Percentiles rank a stretch among this genome's conserved stretches.
Evolutionary conservation across 495 filamentous ascomycete species (phyloP).

Genomic region (Umbilicaria muhlenbergii): DNA sequence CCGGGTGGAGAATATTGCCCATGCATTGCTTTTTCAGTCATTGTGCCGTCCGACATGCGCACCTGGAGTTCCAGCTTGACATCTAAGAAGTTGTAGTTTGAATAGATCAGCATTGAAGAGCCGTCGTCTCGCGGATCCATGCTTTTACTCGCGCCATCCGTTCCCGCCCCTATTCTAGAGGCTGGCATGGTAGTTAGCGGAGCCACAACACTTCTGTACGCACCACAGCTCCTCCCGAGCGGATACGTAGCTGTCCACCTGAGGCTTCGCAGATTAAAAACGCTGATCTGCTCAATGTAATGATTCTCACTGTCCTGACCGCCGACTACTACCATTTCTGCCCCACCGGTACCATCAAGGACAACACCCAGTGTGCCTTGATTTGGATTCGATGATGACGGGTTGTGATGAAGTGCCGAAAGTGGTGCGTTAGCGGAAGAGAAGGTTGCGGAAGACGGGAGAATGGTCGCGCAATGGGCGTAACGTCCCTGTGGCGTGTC

Average conservation of each 20-base stretch:
- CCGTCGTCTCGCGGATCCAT: constrained; percentile 21
- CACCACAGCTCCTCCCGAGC: constrained; percentile 81
- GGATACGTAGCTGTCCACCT: constrained; percentile 84
- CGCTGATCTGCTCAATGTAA: constrained; percentile 96
- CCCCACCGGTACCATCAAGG: constrained; percentile 79
- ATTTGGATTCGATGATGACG: constrained; percentile 59
- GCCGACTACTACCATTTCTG: constrained; percentile 94
- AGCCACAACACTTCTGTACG: constrained; percentile 88
- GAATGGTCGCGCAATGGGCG: constrained; percentile 87
- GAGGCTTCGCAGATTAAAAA: constrained; percentile 91
- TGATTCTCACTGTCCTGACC: constrained; percentile 96
- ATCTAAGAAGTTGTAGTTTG: constrained; percentile 96
- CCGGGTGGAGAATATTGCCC: constrained; percentile 78
- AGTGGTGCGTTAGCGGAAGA: constrained; percentile 67
- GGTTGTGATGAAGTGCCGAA: constrained; percentile 80
- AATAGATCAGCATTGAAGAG: constrained; percentile 91
- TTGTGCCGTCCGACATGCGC: constrained; percentile 63
- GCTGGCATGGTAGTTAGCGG: constrained; percentile 56
- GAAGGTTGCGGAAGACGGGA: constrained; percentile 76
- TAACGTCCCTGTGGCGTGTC: constrained; percentile 89
- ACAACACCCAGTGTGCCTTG: constrained; percentile 73
- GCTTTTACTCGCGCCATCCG: constrained; percentile 22
- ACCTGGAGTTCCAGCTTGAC: constrained; percentile 93
- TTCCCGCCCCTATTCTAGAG: constrained; percentile 50
- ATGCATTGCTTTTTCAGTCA: constrained; percentile 79